Base-by-base conservation (phyloP, 352 stramenopile species). In the Phytophthora boehmeriae region DNA sequence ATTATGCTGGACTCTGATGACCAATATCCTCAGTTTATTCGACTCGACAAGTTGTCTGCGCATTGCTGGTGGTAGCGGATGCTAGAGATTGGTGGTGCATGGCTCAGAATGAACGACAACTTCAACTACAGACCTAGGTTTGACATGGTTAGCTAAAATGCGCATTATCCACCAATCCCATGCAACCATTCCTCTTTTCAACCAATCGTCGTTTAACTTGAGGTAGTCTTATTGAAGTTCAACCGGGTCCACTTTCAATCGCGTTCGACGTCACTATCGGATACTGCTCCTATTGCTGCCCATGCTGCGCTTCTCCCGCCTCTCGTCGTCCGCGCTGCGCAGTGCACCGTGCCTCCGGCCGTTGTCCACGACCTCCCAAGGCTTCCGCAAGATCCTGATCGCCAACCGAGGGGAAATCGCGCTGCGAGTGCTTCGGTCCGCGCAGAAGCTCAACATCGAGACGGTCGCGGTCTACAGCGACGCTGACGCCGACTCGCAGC, bases 381-480 rank as follows among this genome's bases (percentile, higher is more conserved):
- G 41, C 63, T 90, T 97, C 65, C 76, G 88, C 59, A 97, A 97
- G 75, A 96, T 97, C 47, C 74, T 97, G 4, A 83, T 97, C 59
- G 92, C 92, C 34, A 97, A 97, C 68, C 83, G 92, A 48, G 92
- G 92, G 49, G 81, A 98, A 49, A 98, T 98, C 66, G 90, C 92
- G 19, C 75, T 94, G 68, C 85, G 92, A 41, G 86, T 98, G 59
- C 72, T 92, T 35, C 82, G 77, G 52, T 95, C 92, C 14, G 88
- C 87, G 10, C 90, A 92, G 44, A 80, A 81, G 43, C 77, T 98
- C 48, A 88, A 89, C 34, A 94, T 98, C 30, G 74, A 94, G 66
- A 98, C 93, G 4, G 93, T 98, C 20, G 88, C 90, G 8, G 76
- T 98, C 25, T 97, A 97, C 70, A 93, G 75, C 32, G 93, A 98